Conservation (phyloP, 1,139 yeast genomes). For the Yamadazyma diospyri region DNA sequence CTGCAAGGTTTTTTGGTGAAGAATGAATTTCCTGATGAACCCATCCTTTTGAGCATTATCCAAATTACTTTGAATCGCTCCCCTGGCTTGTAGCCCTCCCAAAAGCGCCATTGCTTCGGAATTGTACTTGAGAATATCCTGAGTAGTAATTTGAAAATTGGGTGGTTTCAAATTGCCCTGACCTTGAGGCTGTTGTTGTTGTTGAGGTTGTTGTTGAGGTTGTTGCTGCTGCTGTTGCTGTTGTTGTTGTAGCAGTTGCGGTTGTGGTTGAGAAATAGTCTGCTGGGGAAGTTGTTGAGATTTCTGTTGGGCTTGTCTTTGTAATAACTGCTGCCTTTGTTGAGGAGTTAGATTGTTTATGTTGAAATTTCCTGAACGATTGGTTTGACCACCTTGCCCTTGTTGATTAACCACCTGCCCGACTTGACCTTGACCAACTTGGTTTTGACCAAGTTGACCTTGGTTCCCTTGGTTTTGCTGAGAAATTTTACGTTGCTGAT, state of each 20-base stretch:
- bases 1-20: constrained; percentile 39
- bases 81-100: constrained; percentile 35
- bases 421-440: constrained; percentile 14
- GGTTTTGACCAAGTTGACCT: constrained; percentile 17
- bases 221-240: constrained; percentile 15
- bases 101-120: constrained; percentile 41
- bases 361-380: constrained; percentile 12
- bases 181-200: constrained; percentile 8
- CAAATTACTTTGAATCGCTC: constrained; percentile 30
- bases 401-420: constrained; percentile 10
- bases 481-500: constrained; percentile 26
- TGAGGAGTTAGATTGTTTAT: constrained; percentile 31
- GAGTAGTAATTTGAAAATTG: constrained; percentile 37
- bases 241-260: too few relatives aligned
- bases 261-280: too few relatives aligned
- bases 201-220: constrained; percentile 11
- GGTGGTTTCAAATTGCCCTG: constrained; percentile 27
- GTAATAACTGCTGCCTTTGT: constrained; percentile 34
- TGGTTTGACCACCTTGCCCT: too few relatives aligned
- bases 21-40: constrained; percentile 38
- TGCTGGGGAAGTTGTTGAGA: constrained; percentile 8
- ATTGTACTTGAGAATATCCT: constrained; percentile 39
- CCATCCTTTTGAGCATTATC: constrained; percentile 36
- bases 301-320: constrained; percentile 31
- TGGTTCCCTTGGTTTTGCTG: constrained; percentile 13